Base-by-base conservation (phyloP, 805 yeast species). In the Middelhovenomyces tepae region DNA sequence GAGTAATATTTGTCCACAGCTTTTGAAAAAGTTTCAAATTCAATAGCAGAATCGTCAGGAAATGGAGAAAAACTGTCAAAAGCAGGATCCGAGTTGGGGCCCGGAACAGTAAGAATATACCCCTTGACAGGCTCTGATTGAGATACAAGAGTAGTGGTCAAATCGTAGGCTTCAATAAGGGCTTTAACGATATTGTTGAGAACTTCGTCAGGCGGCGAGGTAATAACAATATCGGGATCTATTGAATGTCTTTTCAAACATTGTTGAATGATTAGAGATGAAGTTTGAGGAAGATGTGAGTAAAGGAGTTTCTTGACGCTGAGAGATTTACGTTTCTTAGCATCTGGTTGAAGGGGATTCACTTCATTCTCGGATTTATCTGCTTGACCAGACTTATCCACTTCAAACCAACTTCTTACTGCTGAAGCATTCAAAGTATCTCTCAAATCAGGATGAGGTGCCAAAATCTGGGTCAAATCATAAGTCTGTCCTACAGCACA, bases 1-100 rank as follows among this genome's bases (percentile, higher is more conserved):
- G 95, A 84, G 52, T 82, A 89, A 50, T 82, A 89, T 25, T 62
- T 64, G 55, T 89, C 98, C 14, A 89, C 66, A 0, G 96, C 78
- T 37, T 71, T 70, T 50, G 85, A 87, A 54, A 85, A 89, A 0
- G 91, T 86, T 5, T 60, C 56, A 9, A 74, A 57, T 13, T 60
- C 62, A 17, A 31, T 44, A 32, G 31, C 31, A 2, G 27, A 33
- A 14, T 36, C 28, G 7, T 32, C 34, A 10, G 35, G 22, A 11
- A 16, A 39, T 10, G 35, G 36, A 7, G 28, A 14, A 3, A 27
- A 19, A 7, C 16, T 23, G 34, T 42, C 29, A 26, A 39, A 27
- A 5, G 39, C 36, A 17, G 40, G 36, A 16, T 60, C 64, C 21
- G 62, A 60, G 5, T 32, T 64, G 62, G 43, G 58, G 72, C 1